Conservation (phyloP, 148 eudicot genomes). For the Spergularia marina region DNA sequence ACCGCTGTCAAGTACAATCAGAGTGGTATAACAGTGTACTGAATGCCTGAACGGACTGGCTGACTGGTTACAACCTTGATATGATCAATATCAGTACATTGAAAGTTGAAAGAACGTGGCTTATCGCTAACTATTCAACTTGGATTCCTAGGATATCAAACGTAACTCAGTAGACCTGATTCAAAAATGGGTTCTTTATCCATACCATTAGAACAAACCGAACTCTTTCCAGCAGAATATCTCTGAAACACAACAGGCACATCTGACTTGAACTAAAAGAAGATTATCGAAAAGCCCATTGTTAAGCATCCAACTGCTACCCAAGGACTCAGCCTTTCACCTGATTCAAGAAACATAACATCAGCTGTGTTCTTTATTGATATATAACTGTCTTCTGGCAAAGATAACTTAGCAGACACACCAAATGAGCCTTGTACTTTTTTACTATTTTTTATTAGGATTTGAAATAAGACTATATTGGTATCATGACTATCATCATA, state of each 20-base stretch:
- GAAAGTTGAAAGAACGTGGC: neutral
- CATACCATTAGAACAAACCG: neutral
- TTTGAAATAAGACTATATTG: no score
- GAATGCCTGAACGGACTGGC: neutral
- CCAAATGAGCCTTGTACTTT: neutral
- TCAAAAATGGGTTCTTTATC: constrained; percentile 14
- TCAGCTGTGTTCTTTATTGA: neutral
- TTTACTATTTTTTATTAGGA: neutral
- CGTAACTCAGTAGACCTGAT: neutral
- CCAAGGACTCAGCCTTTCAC: constrained; percentile 92
- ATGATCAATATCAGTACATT: constrained; percentile 3
- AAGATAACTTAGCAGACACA: neutral
- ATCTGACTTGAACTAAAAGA: constrained; percentile 43
- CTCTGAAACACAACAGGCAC: constrained; percentile 11
- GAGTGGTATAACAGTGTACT: neutral
- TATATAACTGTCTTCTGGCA: neutral
- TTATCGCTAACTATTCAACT: constrained; percentile 6
- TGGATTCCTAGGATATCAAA: constrained; percentile 9
- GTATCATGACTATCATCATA: no score
- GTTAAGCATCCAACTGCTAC: constrained; percentile 74
- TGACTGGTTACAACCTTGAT: constrained; percentile 4
- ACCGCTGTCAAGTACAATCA: no score
- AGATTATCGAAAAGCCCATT: constrained; percentile 84
- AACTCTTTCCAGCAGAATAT: constrained; percentile 6
- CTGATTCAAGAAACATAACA: constrained; percentile 39